Base-by-base conservation (phyloP, 163 green algal genomes). In the Chlamydomonas reinhardtii region DNA sequence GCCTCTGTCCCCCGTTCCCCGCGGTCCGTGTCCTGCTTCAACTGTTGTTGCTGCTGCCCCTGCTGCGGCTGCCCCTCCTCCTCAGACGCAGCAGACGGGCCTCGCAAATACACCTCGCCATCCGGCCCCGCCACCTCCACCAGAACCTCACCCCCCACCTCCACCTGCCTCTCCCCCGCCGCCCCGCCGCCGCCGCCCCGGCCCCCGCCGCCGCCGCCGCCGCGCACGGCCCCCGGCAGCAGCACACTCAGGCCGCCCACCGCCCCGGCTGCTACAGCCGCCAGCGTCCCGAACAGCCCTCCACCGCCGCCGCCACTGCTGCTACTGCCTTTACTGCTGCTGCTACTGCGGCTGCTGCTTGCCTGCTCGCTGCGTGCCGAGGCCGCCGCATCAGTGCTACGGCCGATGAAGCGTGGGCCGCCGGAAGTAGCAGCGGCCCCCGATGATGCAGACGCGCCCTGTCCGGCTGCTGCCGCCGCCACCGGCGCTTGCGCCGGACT, bases 21-120 rank as follows among this genome's bases (percentile, higher is more conserved):
- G 25, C 31, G n/a, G n/a, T n/a, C n/a, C n/a, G n/a, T n/a, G n/a
- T n/a, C n/a, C n/a, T n/a, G n/a, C n/a, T n/a, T n/a, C n/a, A n/a
- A n/a, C 56, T 59, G 15, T 20, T 8, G 31, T 37, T 14, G 39
- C 76, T 48, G 43, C 43, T 27, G 27, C 29, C 39, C 27, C 37
- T 64, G 39, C 39, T 48, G 39, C 62, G 27, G 6, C 62, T 25
- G 14, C 25, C 59, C 32, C 69, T 25, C 75, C 61, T 20, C 61
- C 16, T 17, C 17, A 9, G 39, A 17, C 0, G 27, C 73, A 20
- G 31, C 31, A 9, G 62, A 32, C 27, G 65, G 29, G 27, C 65
- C 75, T 0, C 43, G 76, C n/a, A 85, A 39, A 32, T 85, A 85
- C 32, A 85, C 79, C 52, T 85, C 79, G 0, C 79, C 79, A 29